Base-by-base conservation (phyloP, 257 asterid genomes). In the Apocynum venetum region DNA sequence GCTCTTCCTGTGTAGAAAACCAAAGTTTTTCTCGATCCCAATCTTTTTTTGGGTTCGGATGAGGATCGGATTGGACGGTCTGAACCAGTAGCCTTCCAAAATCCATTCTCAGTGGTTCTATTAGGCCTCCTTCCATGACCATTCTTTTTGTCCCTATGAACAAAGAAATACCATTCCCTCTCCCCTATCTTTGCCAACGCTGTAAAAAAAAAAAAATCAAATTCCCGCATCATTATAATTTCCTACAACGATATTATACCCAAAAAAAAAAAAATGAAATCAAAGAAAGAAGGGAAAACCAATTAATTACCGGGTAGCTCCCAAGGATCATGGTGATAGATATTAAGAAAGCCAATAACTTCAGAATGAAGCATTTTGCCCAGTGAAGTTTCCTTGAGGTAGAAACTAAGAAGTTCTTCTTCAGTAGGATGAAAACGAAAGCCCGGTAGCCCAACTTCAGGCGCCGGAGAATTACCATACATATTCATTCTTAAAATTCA, bases 81-180 rank as follows among this genome's bases (percentile, higher is more conserved):
- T 0, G 96, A 91, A 6, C 98, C 98, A 3, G 98, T 93, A 14
- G 98, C 96, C 80, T 89, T 93, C 98, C 98, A 91, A 69, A 93
- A 93, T 35, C 98, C 97, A 48, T 78, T 76, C 51, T 80, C 83
- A 0, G 96, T 93, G 0, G 91, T 93, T 25, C 98, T 84, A 76
- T 86, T 89, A 0, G 98, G 94, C 86, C 92, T 82, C 44, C 97
- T 94, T 73, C 91, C 94, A 61, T 86, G 86, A 11, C 97, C 96
- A 64, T 91, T 89, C 75, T 85, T 91, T 25, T 85, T 83, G 77
- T 91, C 93, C 81, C 94, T 78, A 0, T 88, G 91, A 80, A 93
- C 97, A 61, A 91, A 89, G 69, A 93, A 93, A 60, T 89, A 91
- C 97, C 97, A 93, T 63, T 91, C 97, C 56, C 96, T 87, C 65